Evolutionary conservation across 768 basidiomycete species (phyloP).

Genomic region (Macrolepiota fuliginosa): DNA sequence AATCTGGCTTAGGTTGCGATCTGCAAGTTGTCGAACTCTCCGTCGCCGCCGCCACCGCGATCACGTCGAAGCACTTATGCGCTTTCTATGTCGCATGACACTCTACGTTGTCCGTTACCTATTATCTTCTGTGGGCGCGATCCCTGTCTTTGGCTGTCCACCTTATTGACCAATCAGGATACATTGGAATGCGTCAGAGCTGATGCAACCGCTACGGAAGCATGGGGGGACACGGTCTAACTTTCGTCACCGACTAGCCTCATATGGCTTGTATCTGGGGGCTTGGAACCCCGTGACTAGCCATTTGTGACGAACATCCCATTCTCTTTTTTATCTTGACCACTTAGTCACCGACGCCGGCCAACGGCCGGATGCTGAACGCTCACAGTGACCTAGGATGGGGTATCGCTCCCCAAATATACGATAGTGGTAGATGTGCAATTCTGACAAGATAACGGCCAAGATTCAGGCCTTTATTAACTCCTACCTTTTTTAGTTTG

Average conservation of each 20-base stretch:
- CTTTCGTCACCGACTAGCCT: too few species aligned
- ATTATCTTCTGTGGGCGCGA: background rate
- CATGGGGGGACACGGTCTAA: too few species aligned
- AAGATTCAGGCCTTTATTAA: slow-evolving; percentile 41
- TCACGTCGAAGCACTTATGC: background rate
- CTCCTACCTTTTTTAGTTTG: slow-evolving; percentile 47
- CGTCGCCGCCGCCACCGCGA: slow-evolving; percentile 3
- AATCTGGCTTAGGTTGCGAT: slow-evolving; percentile 10
- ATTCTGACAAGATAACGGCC: slow-evolving; percentile 78
- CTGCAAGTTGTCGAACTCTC: slow-evolving; percentile 1
- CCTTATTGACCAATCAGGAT: background rate
- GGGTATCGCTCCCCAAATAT: slow-evolving; percentile 64
- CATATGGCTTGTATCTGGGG: too few species aligned
- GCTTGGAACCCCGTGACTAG: too few species aligned
- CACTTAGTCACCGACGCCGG: too few species aligned
- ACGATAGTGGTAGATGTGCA: slow-evolving; percentile 69
- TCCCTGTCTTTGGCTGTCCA: background rate
- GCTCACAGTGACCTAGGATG: too few species aligned
- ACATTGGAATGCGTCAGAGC: background rate
- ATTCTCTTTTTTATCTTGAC: too few species aligned
- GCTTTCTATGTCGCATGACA: background rate
- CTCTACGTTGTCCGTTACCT: background rate
- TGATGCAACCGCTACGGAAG: too few species aligned
- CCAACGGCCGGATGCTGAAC: too few species aligned
- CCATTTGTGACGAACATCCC: too few species aligned